Base-by-base conservation (phyloP, 179 eudicot genomes). In the Camellia oleifera region DNA sequence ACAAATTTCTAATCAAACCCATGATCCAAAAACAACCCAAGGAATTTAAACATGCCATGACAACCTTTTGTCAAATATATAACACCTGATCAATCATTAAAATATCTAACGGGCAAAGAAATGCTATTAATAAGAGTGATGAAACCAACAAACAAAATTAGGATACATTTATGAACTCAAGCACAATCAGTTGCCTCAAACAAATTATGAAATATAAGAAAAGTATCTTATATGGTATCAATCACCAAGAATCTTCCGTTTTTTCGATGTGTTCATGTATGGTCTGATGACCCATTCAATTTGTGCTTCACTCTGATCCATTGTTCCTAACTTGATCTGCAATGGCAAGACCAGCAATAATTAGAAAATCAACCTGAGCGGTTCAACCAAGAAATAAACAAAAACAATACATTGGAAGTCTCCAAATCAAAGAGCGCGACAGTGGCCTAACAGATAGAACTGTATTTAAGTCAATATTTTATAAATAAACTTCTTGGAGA, bases 271-370 rank as follows among this genome's bases (percentile, higher is more conserved):
- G 83, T 94, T 96, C 97, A 92, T 96, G 87, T 90, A 94, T 45
- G 99, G 94, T 73, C 91, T 84, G 23, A 90, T 73, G 72, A 89
- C 98, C 94, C 94, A 94, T 85, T 94, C 96, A 48, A 65, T 83
- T 82, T 90, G 92, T 18, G 99, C 98, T 86, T 93, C 98, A 75
- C 79, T 88, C 84, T 94, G 94, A 75, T 95, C 98, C 88, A 90
- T 80, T 45, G 99, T 94, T 76, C 99, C 99, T 45, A 92, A 78
- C 80, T 92, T 94, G 78, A 93, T 79, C 98, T 94, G 92, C 82
- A 83, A 67, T 46, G 32, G 12, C 64, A 44, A 45, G 42, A 56
- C 57, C 42, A 79, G 57, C 18, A n/a, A 82, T 58, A 64, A 56
- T 17, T 80, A 26, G 62, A 74, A 42, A 45, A 45, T 48, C 14